A percentile compares a stretch with the other conserved stretches of the same genome.
Evolutionary conservation across 495 filamentous ascomycete species (phyloP).

Genomic region (Lichenothelia convexa): DNA sequence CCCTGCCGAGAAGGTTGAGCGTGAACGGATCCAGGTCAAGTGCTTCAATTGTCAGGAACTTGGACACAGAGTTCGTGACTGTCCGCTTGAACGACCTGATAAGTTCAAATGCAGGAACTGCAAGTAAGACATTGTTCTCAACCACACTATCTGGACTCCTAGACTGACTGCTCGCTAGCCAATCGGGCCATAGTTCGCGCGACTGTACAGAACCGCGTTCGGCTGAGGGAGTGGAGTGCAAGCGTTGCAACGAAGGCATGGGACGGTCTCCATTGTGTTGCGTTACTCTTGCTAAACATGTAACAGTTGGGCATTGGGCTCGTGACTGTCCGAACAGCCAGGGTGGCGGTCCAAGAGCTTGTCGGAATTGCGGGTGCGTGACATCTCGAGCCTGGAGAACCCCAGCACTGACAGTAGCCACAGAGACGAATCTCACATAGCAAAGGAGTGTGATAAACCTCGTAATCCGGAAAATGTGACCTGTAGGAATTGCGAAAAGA

Average conservation of each 20-base stretch:
- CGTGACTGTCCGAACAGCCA: conserved; percentile 66
- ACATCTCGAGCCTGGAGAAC: background rate
- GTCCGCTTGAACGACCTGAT: conserved; percentile 24
- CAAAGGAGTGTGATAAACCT: conserved; percentile 38
- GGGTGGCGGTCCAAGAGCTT: conserved; percentile 28
- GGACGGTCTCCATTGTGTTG: conserved; percentile 2
- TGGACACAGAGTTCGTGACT: conserved; percentile 57
- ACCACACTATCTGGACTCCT: too few relatives aligned
- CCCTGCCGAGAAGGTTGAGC: conserved; percentile 35
- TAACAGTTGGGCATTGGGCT: conserved; percentile 60
- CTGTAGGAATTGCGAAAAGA: conserved; percentile 55
- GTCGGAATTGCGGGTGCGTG: conserved; percentile 44
- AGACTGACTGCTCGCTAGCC: conserved; percentile 71
- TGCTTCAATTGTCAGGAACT: conserved; percentile 57
- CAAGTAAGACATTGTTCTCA: conserved; percentile 1
- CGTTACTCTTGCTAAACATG: conserved; percentile 5
- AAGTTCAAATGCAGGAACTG: conserved; percentile 6
- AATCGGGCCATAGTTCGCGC: conserved; percentile 37
- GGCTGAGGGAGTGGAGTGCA: conserved; percentile 60
- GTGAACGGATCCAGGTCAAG: conserved; percentile 33
- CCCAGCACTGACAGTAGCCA: background rate
- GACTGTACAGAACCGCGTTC: conserved; percentile 58
- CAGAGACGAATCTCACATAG: conserved; percentile 22
- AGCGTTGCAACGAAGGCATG: conserved; percentile 52
- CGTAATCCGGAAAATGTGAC: conserved; percentile 28